Conservation (phyloP, 306 rosid genomes). For the Vigna angularis region DNA sequence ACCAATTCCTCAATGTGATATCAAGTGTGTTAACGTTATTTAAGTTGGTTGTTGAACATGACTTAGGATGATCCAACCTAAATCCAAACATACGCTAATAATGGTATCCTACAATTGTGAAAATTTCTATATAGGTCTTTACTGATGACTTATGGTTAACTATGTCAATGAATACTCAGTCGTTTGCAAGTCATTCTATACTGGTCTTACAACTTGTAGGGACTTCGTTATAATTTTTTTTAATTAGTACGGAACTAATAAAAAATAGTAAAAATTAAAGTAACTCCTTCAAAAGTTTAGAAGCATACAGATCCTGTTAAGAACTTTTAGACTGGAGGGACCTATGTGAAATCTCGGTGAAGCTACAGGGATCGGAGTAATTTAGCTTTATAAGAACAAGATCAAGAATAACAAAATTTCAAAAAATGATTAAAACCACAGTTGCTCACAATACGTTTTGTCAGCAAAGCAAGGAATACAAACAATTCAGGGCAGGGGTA, state of each 20-base stretch:
- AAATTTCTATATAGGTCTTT: not conserved
- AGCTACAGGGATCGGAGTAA: not conserved
- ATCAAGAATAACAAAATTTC: constrained; percentile 9
- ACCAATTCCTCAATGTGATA: not conserved
- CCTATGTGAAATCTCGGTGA: not conserved
- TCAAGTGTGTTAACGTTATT: not conserved
- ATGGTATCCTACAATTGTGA: not conserved
- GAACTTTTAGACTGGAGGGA: not conserved
- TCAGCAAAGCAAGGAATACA: constrained; percentile 16
- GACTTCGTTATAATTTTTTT: not conserved
- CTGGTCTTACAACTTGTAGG: not conserved
- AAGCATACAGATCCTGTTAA: not conserved
- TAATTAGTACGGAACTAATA: not conserved
- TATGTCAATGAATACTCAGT: not conserved
- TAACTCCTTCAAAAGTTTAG: not conserved
- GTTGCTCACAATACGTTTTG: not conserved
- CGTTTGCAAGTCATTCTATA: not conserved
- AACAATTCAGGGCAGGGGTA: not conserved
- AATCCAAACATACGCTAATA: not conserved
- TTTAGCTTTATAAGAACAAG: constrained; percentile 1
- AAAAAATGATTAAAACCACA: not conserved
- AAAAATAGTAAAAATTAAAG: not conserved
- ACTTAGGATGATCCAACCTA: not conserved
- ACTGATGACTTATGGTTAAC: not conserved
- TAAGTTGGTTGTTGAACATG: not conserved